These are phyloP conservation scores for Penicillium brasilianum DNA, from an alignment of 2,329 filamentous ascomycete genomes.

Conservation along the genomic window DNA sequence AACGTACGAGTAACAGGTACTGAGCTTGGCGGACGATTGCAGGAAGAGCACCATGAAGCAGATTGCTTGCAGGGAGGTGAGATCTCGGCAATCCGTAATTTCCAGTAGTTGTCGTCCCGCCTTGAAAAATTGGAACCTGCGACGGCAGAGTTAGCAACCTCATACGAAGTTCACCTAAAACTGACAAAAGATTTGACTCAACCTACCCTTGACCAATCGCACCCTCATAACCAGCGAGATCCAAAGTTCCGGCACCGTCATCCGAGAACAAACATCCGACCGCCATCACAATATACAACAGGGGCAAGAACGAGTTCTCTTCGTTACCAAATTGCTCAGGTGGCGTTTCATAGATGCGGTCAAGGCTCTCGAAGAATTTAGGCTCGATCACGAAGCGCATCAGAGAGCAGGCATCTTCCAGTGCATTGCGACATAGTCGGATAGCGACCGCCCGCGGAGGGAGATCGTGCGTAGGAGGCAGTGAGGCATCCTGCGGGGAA, in stretches of 20 bases:
- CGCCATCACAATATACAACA: slow-evolving; percentile 72
- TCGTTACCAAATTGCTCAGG: slow-evolving; percentile 66
- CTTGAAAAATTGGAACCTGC: slow-evolving; percentile 75
- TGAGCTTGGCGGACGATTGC: slow-evolving; percentile 77
- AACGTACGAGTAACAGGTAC: slow-evolving; percentile 79
- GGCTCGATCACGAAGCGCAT: slow-evolving; percentile 80
- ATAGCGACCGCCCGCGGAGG: slow-evolving; percentile 66
- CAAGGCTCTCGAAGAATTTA: slow-evolving; percentile 76
- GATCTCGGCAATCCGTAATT: slow-evolving; percentile 69
- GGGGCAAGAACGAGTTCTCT: slow-evolving; percentile 71
- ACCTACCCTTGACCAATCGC: slow-evolving; percentile 62
- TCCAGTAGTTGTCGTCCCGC: slow-evolving; percentile 68
- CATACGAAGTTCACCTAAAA: too few species aligned
- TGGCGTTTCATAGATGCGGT: slow-evolving; percentile 75
- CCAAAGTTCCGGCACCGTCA: slow-evolving; percentile 56
- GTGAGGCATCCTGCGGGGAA: slow-evolving; percentile 65
- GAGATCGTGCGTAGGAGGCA: slow-evolving; percentile 66
- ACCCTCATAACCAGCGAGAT: slow-evolving; percentile 54
- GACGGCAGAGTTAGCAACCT: neutral
- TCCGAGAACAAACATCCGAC: slow-evolving; percentile 75
- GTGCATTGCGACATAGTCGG: slow-evolving; percentile 62
- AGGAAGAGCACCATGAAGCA: slow-evolving; percentile 82
- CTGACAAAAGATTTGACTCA: neutral
- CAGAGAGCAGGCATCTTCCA: slow-evolving; percentile 67
- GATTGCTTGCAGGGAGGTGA: slow-evolving; percentile 74